Conservation (phyloP, 2,329 filamentous ascomycete genomes). For the Botryotinia globosa region DNA sequence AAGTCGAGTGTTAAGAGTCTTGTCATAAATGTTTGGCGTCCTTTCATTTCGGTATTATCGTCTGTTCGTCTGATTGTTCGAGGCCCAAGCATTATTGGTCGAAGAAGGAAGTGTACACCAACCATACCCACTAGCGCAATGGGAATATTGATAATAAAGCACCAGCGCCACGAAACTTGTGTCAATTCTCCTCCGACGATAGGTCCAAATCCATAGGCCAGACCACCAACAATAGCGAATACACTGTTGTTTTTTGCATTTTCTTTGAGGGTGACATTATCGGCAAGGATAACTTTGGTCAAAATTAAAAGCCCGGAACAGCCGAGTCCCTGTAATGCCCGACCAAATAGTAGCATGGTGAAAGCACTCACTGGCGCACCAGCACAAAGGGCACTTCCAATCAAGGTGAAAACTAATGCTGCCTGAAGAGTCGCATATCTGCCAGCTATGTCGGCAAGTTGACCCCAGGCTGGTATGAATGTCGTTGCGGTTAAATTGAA, state of each 20-base stretch:
- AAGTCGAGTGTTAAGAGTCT: slow-evolving; percentile 55
- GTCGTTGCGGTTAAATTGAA: slow-evolving; percentile 67
- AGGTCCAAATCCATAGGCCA: slow-evolving; percentile 57
- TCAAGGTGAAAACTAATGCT: slow-evolving; percentile 54
- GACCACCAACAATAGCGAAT: slow-evolving; percentile 58
- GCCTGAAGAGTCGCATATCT: slow-evolving; percentile 57
- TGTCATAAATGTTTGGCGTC: slow-evolving; percentile 31
- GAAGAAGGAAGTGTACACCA: slow-evolving; percentile 55
- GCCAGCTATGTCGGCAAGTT: slow-evolving; percentile 63
- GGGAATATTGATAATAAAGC: slow-evolving; percentile 63
- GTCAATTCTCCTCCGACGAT: slow-evolving; percentile 57
- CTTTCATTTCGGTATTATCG: slow-evolving; percentile 42
- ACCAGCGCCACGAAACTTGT: slow-evolving; percentile 60
- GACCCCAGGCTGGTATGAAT: slow-evolving; percentile 65
- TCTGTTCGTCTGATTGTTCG: slow-evolving; percentile 44
- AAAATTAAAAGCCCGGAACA: slow-evolving; percentile 60
- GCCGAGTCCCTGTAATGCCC: slow-evolving; percentile 60
- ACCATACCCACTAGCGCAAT: slow-evolving; percentile 51
- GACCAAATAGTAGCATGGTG: slow-evolving; percentile 58
- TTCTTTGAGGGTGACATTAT: slow-evolving; percentile 59
- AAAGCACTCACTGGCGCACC: slow-evolving; percentile 53
- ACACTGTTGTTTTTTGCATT: slow-evolving; percentile 61
- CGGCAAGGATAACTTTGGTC: slow-evolving; percentile 61
- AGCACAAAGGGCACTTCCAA: slow-evolving; percentile 62
- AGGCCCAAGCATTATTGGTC: slow-evolving; percentile 56